Conservation (phyloP, 768 basidiomycete species). For the Tephrocybe sp. region DNA sequence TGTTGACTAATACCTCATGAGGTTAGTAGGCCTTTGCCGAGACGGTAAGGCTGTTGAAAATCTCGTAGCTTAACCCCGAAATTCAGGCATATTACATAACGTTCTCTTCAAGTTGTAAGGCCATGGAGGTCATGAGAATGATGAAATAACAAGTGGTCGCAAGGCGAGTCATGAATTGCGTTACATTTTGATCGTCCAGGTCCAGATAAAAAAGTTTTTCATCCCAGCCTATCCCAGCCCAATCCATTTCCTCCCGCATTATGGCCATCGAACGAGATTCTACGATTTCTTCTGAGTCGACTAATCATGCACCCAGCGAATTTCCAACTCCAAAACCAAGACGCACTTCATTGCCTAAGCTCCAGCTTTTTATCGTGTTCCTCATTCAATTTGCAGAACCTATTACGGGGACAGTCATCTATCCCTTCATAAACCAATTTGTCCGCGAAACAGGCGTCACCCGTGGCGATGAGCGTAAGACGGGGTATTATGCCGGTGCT, state of each 20-base stretch:
- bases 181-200: background rate
- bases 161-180: too few relatives aligned
- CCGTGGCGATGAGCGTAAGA: conserved; percentile 39
- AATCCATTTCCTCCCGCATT: background rate
- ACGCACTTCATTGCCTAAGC: conserved; percentile 31
- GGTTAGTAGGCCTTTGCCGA: too few relatives aligned
- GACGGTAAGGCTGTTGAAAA: too few relatives aligned
- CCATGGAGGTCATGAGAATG: too few relatives aligned
- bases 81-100: too few relatives aligned
- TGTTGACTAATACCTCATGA: too few relatives aligned
- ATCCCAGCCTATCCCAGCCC: background rate
- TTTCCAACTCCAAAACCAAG: conserved; percentile 1
- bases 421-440: conserved; percentile 44
- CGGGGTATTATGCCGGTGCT: conserved; percentile 47
- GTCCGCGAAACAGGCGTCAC: conserved; percentile 41
- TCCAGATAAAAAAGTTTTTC: too few relatives aligned
- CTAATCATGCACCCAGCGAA: conserved; percentile 1
- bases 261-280: background rate
- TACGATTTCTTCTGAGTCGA: background rate
- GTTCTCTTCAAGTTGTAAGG: too few relatives aligned
- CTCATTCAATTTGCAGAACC: conserved; percentile 33
- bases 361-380: conserved; percentile 34
- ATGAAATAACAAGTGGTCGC: too few relatives aligned
- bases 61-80: too few relatives aligned
- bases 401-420: conserved; percentile 33